Base-by-base conservation (phyloP, 768 basidiomycete genomes). In the Psilocybe azurescens region DNA sequence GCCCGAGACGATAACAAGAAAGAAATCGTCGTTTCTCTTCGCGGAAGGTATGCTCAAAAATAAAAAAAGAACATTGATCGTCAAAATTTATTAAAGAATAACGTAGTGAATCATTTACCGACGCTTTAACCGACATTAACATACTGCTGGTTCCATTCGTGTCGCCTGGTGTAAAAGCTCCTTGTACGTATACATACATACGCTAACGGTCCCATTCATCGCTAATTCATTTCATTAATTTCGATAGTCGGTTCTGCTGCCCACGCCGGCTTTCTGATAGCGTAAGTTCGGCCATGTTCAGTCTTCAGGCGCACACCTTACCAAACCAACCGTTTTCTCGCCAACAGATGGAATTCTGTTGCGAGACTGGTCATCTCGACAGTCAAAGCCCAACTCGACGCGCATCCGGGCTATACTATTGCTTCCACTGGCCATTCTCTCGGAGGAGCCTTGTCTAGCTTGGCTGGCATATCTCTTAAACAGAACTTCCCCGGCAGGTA, bases 401-500 rank as follows among this genome's bases (percentile, higher is more conserved):
- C 63, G 1, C 70, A 81, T 60, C 73, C 74, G 1, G 75, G 69
- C 0, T 78, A 75, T 63, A 64, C 73, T 0, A 69, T 85, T 47
- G 77, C 79, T 10, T 78, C 78, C 0, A 73, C 74, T 13, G 84
- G 84, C 0, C 84, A 86, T 64, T 85, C 83, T 0, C 67, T 84
- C 9, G 84, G 84, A 6, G 84, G 83, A 9, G 72, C 82, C 0
- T 67, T 84, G 5, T 75, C 84, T 2, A 74, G 78, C 8, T 69
- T 84, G 10, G 80, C 78, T 1, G 81, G 79, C 2, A 69, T 83
- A 13, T 71, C 78, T 1, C 53, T 83, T 16, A 72, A 76, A 54
- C 70, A 75, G 46, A 74, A 78, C 49, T 79, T 83, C 59, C 75
- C 77, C 0, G 72, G 72, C 30, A 73, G 47, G 75, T 77, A 68